phyloP scores from a whole-genome alignment of 1,284 basidiomycete genomes.

The Cystobasidium pallidum region DNA sequence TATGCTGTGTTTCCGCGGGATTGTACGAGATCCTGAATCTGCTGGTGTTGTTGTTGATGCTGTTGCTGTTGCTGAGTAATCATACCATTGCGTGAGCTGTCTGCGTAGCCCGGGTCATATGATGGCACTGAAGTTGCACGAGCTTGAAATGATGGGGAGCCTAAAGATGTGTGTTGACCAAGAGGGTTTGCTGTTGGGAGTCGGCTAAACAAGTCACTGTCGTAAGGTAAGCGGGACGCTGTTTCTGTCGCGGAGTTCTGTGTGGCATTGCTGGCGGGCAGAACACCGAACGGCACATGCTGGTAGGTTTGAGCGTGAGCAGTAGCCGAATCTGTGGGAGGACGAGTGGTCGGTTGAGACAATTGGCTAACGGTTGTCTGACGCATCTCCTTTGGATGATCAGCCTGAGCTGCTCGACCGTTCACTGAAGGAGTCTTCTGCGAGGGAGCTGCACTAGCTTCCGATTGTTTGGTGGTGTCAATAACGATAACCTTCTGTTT shows the following conservation, averaged over 20 bases:
- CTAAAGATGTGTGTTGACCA: neutral
- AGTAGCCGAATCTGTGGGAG: neutral
- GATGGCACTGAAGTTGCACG: neutral
- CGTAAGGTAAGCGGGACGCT: neutral
- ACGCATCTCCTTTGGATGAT: neutral
- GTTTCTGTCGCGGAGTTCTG: neutral
- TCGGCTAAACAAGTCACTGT: neutral
- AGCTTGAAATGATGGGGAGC: neutral
- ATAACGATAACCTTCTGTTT: conserved; percentile 8
- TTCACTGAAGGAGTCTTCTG: neutral
- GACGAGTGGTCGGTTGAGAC: neutral
- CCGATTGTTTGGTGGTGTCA: neutral
- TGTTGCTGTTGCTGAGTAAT: neutral
- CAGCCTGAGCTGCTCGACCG: neutral
- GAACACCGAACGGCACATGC: neutral
- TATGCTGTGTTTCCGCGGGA: neutral
- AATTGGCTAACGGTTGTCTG: neutral
- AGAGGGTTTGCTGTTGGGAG: neutral
- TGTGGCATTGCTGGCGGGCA: neutral
- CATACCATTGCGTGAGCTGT: neutral
- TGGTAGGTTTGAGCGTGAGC: neutral
- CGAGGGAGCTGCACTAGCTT: neutral
- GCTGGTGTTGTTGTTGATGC: neutral
- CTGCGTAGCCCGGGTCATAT: conserved; percentile 6
- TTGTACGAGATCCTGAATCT: neutral